Percentiles rank a stretch among this genome's conserved stretches.
These are phyloP conservation scores for Xylariales sp. DNA, from an alignment of 2,329 filamentous ascomycete species.

Conservation along the genomic window DNA sequence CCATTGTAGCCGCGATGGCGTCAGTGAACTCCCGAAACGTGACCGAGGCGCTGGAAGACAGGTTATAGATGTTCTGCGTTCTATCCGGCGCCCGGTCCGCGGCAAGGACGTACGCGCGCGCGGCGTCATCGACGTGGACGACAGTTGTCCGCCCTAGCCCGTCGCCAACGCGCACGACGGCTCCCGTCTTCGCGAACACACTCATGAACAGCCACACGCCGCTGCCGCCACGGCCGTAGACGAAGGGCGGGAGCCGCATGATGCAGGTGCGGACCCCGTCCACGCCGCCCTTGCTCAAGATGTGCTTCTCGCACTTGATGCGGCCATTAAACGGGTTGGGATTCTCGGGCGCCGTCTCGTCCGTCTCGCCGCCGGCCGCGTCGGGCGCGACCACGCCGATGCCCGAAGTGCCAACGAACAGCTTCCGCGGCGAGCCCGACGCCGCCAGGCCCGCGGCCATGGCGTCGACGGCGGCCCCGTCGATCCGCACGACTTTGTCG, in stretches of 20 bases:
- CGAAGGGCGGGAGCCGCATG: slow-evolving; percentile 57
- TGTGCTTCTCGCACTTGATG: slow-evolving; percentile 48
- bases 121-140: slow-evolving; percentile 57
- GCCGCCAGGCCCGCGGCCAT: slow-evolving; percentile 49
- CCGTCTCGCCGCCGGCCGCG: slow-evolving; percentile 48
- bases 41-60: slow-evolving; percentile 47
- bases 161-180: slow-evolving; percentile 44
- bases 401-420: slow-evolving; percentile 53
- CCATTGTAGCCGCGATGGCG: slow-evolving; percentile 27
- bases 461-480: slow-evolving; percentile 54
- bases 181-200: slow-evolving; percentile 47
- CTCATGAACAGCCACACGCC: slow-evolving; percentile 52
- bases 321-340: slow-evolving; percentile 46
- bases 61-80: slow-evolving; percentile 53
- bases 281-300: slow-evolving; percentile 43
- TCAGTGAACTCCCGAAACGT: slow-evolving; percentile 45
- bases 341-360: slow-evolving; percentile 38
- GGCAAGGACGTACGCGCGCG: slow-evolving; percentile 54
- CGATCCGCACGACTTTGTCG: slow-evolving; percentile 46
- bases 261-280: slow-evolving; percentile 51
- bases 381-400: slow-evolving; percentile 44
- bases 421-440: slow-evolving; percentile 43
- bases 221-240: slow-evolving; percentile 57
- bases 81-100: slow-evolving; percentile 48
- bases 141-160: slow-evolving; percentile 18